Conservation (phyloP, 2,329 filamentous ascomycete genomes). For the Hypoxylon sp. region DNA sequence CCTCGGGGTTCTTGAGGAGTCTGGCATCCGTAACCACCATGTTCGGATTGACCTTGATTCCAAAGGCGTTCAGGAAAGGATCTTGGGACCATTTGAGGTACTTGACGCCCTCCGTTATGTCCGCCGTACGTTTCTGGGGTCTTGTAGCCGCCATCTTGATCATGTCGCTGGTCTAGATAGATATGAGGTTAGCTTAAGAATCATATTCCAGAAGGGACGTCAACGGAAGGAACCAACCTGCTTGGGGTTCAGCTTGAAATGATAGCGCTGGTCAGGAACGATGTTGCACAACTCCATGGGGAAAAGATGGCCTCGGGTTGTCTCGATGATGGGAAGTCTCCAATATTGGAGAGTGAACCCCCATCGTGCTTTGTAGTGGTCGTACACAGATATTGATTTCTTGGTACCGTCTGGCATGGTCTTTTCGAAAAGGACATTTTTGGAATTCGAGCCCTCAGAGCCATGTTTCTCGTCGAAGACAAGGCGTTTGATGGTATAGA, state of each 20-base stretch:
- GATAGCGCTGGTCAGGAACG: conserved; percentile 69
- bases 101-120: conserved; percentile 76
- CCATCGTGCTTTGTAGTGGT: conserved; percentile 71
- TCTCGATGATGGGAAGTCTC: conserved; percentile 69
- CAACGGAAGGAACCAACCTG: conserved; percentile 58
- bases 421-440: conserved; percentile 68
- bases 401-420: conserved; percentile 54
- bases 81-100: conserved; percentile 78
- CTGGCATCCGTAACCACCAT: conserved; percentile 78
- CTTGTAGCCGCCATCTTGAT: conserved; percentile 92
- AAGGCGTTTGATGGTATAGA: conserved; percentile 66
- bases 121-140: conserved; percentile 73
- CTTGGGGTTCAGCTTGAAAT: conserved; percentile 69
- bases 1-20: conserved; percentile 76
- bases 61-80: conserved; percentile 77
- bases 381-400: conserved; percentile 59
- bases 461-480: conserved; percentile 61
- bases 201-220: background rate
- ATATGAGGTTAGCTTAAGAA: conserved; percentile 37
- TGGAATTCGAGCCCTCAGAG: conserved; percentile 61
- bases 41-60: conserved; percentile 73
- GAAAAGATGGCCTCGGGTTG: conserved; percentile 66
- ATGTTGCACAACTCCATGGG: conserved; percentile 72
- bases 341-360: conserved; percentile 61
- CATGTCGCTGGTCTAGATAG: conserved; percentile 84